phyloP scores from a whole-genome alignment of 306 rosid genomes.

The Benincasa hispida region DNA sequence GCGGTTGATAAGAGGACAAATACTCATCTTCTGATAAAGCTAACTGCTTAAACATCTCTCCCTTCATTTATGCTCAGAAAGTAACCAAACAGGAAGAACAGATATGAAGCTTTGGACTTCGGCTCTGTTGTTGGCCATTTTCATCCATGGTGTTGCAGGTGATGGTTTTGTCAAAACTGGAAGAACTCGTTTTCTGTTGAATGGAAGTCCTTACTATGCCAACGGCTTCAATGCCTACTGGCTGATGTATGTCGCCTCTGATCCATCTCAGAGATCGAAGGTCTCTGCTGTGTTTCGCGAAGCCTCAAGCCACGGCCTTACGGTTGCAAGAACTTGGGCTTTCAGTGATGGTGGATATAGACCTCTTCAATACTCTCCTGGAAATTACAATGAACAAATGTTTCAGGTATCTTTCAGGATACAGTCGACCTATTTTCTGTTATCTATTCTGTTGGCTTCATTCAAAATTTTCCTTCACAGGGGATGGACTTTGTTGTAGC shows the following conservation, averaged over 20 bases:
- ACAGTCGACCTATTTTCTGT: not conserved
- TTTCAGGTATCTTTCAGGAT: constrained; percentile 40
- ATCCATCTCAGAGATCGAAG: constrained; percentile 69
- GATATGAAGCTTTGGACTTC: constrained; percentile 46
- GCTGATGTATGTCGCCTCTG: constrained; percentile 78
- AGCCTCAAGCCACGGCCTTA: constrained; percentile 63
- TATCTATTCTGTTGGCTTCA: not conserved
- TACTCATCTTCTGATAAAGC: not conserved
- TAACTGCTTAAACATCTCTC: constrained; percentile 5
- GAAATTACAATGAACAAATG: constrained; percentile 71
- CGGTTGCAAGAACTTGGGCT: constrained; percentile 94
- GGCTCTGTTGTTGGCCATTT: constrained; percentile 27
- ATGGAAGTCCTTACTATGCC: constrained; percentile 71
- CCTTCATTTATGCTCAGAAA: constrained; percentile 9
- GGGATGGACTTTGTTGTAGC: constrained; percentile 77
- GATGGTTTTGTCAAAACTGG: constrained; percentile 62
- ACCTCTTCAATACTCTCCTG: constrained; percentile 75
- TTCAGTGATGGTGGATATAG: constrained; percentile 87
- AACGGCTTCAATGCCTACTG: constrained; percentile 93
- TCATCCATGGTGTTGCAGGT: constrained; percentile 38
- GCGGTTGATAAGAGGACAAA: constrained; percentile 9
- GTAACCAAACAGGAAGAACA: constrained; percentile 14
- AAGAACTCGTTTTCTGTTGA: constrained; percentile 51
- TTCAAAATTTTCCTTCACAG: constrained; percentile 19
- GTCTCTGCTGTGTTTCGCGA: constrained; percentile 57